phyloP scores from a whole-genome alignment of 805 yeast genomes.

The Candida piceae region DNA sequence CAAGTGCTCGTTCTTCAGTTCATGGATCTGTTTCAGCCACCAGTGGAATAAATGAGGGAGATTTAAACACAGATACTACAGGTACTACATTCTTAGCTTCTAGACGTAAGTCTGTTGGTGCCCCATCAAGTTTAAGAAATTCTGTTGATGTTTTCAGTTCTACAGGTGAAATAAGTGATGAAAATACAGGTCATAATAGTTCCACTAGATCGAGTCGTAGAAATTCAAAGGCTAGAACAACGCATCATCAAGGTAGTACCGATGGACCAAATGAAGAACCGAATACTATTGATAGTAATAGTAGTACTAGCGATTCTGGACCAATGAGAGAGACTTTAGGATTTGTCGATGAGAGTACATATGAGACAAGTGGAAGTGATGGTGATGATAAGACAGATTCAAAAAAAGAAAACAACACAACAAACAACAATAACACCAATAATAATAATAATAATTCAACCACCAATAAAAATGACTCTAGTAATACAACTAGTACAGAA shows the following conservation, averaged over 20 bases:
- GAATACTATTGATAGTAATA: constrained; percentile 3
- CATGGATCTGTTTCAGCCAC: constrained; percentile 1
- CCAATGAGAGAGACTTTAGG: constrained; percentile 13
- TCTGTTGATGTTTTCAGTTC: background rate
- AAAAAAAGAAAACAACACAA: too few relatives aligned
- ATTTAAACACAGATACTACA: background rate
- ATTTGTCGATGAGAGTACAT: constrained; percentile 2
- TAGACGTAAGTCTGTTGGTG: constrained; percentile 4
- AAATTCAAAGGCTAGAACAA: constrained; percentile 2
- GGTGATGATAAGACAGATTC: background rate
- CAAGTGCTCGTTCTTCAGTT: constrained; percentile 1
- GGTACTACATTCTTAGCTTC: background rate
- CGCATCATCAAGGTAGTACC: background rate
- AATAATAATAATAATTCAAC: background rate
- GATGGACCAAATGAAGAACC: background rate
- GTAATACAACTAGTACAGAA: too few relatives aligned
- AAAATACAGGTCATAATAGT: background rate
- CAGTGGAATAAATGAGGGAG: background rate
- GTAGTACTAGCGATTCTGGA: constrained; percentile 10
- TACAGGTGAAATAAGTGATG: constrained; percentile 1
- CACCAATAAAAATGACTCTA: background rate
- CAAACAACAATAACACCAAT: background rate
- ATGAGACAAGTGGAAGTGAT: constrained; percentile 5
- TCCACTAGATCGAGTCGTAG: constrained; percentile 3
- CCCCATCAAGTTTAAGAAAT: constrained; percentile 5